Evolutionary conservation across 2,329 filamentous ascomycete genomes (phyloP).

Genomic region (Celoporthe dispersa): DNA sequence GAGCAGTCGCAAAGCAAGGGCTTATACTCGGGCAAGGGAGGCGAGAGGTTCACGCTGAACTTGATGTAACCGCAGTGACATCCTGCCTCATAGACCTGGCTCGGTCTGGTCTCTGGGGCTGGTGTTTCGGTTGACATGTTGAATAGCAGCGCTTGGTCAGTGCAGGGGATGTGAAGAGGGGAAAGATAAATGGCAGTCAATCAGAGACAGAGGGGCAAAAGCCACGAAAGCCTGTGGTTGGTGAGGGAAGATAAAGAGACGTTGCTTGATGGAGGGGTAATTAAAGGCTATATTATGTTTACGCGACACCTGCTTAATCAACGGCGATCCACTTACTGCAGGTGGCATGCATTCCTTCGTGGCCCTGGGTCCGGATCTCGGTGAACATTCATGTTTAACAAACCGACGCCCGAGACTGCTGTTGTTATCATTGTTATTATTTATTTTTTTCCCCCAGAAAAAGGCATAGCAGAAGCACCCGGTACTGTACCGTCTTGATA

Average conservation of each 20-base stretch:
- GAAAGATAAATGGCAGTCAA: not conserved
- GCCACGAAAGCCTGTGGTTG: not conserved
- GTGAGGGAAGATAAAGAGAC: not conserved
- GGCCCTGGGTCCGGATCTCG: not conserved
- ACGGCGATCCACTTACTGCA: not conserved
- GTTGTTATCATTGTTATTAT: no score
- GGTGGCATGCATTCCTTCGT: not conserved
- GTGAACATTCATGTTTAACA: not conserved
- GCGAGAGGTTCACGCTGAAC: conserved; percentile 53
- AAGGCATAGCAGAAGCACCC: no score
- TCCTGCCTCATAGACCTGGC: conserved; percentile 50
- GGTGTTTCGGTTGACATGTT: conserved; percentile 22
- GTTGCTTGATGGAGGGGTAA: not conserved
- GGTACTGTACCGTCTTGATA: no score
- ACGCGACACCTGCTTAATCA: no score
- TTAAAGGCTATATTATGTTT: not conserved
- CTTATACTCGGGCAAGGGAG: conserved; percentile 50
- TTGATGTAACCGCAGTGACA: conserved; percentile 59
- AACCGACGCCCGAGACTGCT: not conserved
- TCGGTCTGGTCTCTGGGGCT: conserved; percentile 30
- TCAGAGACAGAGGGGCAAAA: no score
- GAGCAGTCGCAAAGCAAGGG: conserved; percentile 59
- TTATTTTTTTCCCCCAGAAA: no score
- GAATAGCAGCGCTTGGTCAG: conserved; percentile 8
- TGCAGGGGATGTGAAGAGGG: conserved; percentile 24